Percentiles rank a stretch among this genome's conserved stretches.
Conservation (phyloP, 208 protist genomes). For the Leptomonas pyrrhocoris region DNA sequence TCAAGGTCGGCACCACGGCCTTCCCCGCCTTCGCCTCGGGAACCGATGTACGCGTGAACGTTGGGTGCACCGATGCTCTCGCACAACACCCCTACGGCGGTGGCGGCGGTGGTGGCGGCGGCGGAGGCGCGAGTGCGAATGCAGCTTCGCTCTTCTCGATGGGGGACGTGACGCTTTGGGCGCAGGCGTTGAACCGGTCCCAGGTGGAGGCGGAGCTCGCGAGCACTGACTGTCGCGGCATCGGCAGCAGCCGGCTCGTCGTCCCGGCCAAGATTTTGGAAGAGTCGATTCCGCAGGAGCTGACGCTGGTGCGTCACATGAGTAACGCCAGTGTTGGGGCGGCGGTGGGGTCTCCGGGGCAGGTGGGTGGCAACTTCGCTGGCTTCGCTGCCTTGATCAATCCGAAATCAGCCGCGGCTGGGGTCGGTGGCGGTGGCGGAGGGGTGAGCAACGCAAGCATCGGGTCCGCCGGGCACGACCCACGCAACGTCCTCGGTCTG, state of each 20-base stretch:
- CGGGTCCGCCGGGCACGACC: constrained; percentile 7
- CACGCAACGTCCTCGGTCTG: constrained; percentile 11
- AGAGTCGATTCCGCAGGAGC: constrained; percentile 55
- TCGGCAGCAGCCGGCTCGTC: not conserved
- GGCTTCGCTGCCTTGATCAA: constrained; percentile 18
- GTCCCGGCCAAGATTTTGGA: constrained; percentile 49
- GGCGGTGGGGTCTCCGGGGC: constrained; percentile 1
- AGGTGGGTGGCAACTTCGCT: constrained; percentile 11
- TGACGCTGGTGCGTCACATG: constrained; percentile 18
- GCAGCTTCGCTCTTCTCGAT: constrained; percentile 63
- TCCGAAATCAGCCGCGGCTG: not conserved
- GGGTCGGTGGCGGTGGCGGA: not conserved
- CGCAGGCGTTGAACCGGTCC: constrained; percentile 57
- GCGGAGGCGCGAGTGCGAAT: constrained; percentile 36
- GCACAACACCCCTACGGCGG: constrained; percentile 11
- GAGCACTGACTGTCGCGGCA: constrained; percentile 20
- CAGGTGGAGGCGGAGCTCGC: constrained; percentile 79
- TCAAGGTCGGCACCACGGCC: constrained; percentile 53
- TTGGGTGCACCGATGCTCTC: constrained; percentile 49
- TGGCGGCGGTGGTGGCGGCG: no score
- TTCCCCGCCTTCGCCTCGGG: constrained; percentile 55
- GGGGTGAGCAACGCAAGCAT: constrained; percentile 14
- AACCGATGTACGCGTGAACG: constrained; percentile 53
- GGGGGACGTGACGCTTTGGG: constrained; percentile 72
- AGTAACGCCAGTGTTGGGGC: not conserved